Evolutionary conservation across 768 basidiomycete genomes (phyloP).

Genomic region (Phanerochaete sordida): DNA sequence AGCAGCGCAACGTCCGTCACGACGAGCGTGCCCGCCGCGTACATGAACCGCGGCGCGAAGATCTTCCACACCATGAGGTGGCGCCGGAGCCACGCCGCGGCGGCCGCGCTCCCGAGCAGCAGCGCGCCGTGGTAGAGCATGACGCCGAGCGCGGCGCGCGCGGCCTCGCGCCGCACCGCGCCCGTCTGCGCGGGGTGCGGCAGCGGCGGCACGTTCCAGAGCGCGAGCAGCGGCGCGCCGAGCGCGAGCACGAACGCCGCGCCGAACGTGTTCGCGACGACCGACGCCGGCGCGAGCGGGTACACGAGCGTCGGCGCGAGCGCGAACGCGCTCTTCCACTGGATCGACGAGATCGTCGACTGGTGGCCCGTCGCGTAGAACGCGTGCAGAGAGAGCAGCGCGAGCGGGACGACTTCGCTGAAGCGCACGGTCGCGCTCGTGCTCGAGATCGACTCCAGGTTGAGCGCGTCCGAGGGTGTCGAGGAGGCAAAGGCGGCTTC

Average conservation of each 20-base stretch:
- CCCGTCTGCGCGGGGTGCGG: constrained; percentile 24
- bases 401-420: constrained; percentile 67
- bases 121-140: constrained; percentile 66
- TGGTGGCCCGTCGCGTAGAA: constrained; percentile 95
- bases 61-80: constrained; percentile 99
- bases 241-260: constrained; percentile 64
- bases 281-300: constrained; percentile 70
- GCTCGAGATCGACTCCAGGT: constrained; percentile 26
- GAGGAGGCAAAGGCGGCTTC: constrained; percentile 47
- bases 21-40: constrained; percentile 60
- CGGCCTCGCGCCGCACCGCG: constrained; percentile 35
- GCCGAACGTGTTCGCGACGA: constrained; percentile 75
- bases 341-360: constrained; percentile 80
- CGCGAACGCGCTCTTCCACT: constrained; percentile 94
- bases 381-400: constrained; percentile 68
- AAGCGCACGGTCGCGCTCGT: constrained; percentile 44
- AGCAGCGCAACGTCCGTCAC: constrained; percentile 69
- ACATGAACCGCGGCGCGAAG: constrained; percentile 94
- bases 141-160: constrained; percentile 58
- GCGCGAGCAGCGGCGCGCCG: constrained; percentile 64
- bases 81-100: constrained; percentile 71
- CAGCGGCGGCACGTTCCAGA: constrained; percentile 82
- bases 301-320: constrained; percentile 67
- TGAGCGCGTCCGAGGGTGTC: constrained; percentile 41
- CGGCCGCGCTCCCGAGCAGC: constrained; percentile 65